phyloP scores from a whole-genome alignment of 371 early-diverging fungal species.

The Mortierella sp. region DNA sequence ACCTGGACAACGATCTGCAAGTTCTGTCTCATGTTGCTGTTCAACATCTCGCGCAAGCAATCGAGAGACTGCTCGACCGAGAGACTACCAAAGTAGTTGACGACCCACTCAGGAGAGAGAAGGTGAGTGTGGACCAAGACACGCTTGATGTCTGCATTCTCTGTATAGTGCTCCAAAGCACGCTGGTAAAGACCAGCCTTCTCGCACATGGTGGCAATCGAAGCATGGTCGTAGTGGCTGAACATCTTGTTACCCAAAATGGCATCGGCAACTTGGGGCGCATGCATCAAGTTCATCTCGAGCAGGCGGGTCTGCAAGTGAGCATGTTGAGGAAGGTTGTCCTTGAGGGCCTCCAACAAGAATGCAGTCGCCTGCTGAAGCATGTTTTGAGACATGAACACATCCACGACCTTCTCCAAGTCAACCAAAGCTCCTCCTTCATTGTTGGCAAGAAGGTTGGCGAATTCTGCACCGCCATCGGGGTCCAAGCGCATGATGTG shows the following conservation, averaged over 20 bases:
- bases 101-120: conserved; percentile 87
- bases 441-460: conserved; percentile 85
- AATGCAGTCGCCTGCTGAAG: conserved; percentile 97
- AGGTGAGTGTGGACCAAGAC: conserved; percentile 91
- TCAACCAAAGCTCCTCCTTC: conserved; percentile 86
- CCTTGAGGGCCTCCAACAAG: conserved; percentile 94
- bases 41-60: conserved; percentile 90
- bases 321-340: conserved; percentile 89
- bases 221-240: conserved; percentile 92
- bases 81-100: conserved; percentile 92
- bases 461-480: conserved; percentile 95
- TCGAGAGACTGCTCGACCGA: conserved; percentile 95
- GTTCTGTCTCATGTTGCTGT: conserved; percentile 91
- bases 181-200: conserved; percentile 97
- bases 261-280: conserved; percentile 98
- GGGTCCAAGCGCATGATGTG: conserved; percentile 91
- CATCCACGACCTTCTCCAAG: conserved; percentile 91
- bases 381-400: conserved; percentile 92
- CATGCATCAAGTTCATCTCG: conserved; percentile 97
- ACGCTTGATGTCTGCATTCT: conserved; percentile 95
- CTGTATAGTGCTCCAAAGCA: conserved; percentile 96
- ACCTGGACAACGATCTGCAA: conserved; percentile 95
- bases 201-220: conserved; percentile 94
- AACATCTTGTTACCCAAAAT: conserved; percentile 96
- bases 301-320: conserved; percentile 93